These are phyloP conservation scores for Alnus rubra DNA, from an alignment of 306 rosid genomes.

Conservation along the genomic window DNA sequence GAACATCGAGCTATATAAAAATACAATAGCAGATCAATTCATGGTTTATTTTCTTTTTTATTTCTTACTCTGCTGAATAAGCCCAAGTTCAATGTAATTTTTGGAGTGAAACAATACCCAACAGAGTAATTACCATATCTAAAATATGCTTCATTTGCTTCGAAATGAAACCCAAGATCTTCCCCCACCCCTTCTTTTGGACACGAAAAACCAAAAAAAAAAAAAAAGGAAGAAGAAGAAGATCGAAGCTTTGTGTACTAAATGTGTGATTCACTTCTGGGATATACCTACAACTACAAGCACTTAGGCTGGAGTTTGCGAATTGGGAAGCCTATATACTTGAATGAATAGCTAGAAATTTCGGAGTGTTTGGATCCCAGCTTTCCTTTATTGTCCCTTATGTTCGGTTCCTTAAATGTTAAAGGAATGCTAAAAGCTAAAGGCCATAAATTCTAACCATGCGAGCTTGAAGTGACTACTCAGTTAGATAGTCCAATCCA, in stretches of 20 bases:
- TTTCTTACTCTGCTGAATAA: too few relatives aligned
- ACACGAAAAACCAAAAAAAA: too few relatives aligned
- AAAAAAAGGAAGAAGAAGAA: too few relatives aligned
- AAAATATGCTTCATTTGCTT: too few relatives aligned
- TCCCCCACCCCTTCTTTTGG: too few relatives aligned
- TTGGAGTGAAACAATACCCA: too few relatives aligned
- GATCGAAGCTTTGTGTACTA: background rate
- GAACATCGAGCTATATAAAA: too few relatives aligned
- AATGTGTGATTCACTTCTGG: background rate
- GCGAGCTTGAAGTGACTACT: background rate
- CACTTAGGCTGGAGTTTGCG: background rate
- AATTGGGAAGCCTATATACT: background rate
- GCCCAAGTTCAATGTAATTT: too few relatives aligned
- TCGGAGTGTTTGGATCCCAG: background rate
- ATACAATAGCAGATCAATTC: too few relatives aligned
- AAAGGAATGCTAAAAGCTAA: background rate
- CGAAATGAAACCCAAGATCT: too few relatives aligned
- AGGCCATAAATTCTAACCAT: background rate
- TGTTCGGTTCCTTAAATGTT: background rate
- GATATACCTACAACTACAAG: background rate
- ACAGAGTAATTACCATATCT: too few relatives aligned
- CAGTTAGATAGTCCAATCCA: background rate
- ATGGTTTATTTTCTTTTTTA: too few relatives aligned
- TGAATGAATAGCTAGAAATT: background rate
- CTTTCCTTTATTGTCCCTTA: background rate